Evolutionary conservation across 2,329 filamentous ascomycete genomes (phyloP), one percentile per base, ranked within the genome.

Genomic region (Neopestalotiopsis clavispora): DNA sequence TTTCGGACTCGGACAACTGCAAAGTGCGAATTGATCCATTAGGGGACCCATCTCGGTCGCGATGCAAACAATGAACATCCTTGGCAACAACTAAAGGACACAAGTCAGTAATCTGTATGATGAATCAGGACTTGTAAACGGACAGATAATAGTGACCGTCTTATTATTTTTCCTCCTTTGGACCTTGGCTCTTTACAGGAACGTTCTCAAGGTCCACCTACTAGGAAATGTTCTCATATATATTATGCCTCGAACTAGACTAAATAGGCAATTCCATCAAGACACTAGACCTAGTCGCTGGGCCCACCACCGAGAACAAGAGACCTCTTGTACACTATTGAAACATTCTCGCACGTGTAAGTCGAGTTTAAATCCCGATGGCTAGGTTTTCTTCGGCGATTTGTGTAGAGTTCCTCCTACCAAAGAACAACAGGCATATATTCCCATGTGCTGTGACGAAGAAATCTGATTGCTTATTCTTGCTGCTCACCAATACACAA

Each of bases 51-150:
- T 30, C 20, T 20, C 56, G 4, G 23, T 30, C 17, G 20, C 49
- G 17, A 59, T 59, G 14, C 57, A 17, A 52, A 14, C 17, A 60
- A 30, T n/a, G n/a, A 28, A 10, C 60, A 20, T 20, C 14, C 32
- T 23, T 34, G 60, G 60, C 23, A 38, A n/a, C 23, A 28, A n/a
- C n/a, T 23, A n/a, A 30, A 20, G 23, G 1, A 34, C 34, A 34
- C 34, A 38, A 38, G 34, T 5, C 34, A 38, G 34, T 38, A 28
- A 28, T 28, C 23, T 28, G 23, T 28, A 40, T 68, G 67, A 68
- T 68, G 67, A 68, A 65, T 68, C 67, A 68, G 65, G 61, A 68
- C 67, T 68, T 56, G 42, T 32, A 17, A 57, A 34, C 45, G 20
- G 45, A 20, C 45, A 20, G 45, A 52, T 28, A 52, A 9, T 52